A percentile compares a stretch with the other conserved stretches of the same genome.
Evolutionary conservation across 345 rosid species (phyloP).

Genomic region (Salix exigua): DNA sequence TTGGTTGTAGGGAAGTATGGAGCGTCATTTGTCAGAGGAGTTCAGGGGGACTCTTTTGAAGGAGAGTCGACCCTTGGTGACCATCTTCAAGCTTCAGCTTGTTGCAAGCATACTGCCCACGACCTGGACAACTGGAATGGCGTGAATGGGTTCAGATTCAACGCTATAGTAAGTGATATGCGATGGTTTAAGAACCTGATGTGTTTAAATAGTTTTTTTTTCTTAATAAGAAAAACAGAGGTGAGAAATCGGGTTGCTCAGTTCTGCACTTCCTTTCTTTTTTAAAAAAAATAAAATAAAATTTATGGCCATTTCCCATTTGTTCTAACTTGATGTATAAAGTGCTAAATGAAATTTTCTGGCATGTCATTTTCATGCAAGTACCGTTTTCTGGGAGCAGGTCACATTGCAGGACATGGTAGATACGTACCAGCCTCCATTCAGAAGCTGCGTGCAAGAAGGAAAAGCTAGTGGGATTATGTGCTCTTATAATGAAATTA

Average conservation of each 20-base stretch:
- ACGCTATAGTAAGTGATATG: conserved; percentile 15
- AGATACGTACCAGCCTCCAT: conserved; percentile 30
- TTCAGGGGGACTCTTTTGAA: conserved; percentile 30
- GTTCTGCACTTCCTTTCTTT: not conserved
- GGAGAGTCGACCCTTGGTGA: conserved; percentile 20
- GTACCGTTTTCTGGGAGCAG: conserved; percentile 1
- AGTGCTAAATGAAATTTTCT: not conserved
- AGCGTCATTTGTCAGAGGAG: conserved; percentile 26
- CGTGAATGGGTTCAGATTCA: conserved; percentile 16
- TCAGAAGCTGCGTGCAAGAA: conserved; percentile 25
- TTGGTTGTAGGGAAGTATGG: conserved; percentile 22
- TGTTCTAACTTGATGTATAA: not conserved
- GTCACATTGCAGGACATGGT: conserved; percentile 29
- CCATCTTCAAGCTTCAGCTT: conserved; percentile 32
- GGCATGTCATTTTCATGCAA: not conserved
- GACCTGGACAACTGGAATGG: conserved; percentile 33
- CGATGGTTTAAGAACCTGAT: not conserved
- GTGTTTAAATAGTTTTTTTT: not conserved
- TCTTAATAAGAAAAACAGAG: not conserved
- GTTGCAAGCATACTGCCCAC: conserved; percentile 35
- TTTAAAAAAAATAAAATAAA: too few species aligned
- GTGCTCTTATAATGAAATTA: conserved; percentile 31
- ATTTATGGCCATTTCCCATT: not conserved
- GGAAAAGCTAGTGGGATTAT: conserved; percentile 32
- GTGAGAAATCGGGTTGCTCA: not conserved